Evolutionary conservation across 1,139 yeast genomes (phyloP).

Genomic region (Yarrowia galli): DNA sequence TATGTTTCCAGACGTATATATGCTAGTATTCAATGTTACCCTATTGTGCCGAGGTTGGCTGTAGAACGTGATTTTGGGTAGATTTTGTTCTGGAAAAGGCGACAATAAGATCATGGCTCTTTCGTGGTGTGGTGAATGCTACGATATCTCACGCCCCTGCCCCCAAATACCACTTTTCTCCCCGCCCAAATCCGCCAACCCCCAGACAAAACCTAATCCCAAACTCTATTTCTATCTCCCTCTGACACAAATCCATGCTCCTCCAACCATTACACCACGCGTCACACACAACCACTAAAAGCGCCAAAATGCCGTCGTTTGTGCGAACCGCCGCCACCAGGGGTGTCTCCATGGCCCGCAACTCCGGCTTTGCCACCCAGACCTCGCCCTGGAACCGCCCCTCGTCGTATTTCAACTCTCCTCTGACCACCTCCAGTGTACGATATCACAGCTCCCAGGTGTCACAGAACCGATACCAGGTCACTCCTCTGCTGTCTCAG

Average conservation of each 20-base stretch:
- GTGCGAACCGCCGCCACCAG: constrained; percentile 29
- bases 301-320: constrained; percentile 12
- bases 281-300: neutral
- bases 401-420: constrained; percentile 25
- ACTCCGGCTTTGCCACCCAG: neutral
- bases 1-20: neutral
- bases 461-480: constrained; percentile 5
- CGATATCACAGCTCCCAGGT: constrained; percentile 10
- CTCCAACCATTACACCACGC: constrained; percentile 25
- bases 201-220: neutral
- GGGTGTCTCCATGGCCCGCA: constrained; percentile 25
- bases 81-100: neutral
- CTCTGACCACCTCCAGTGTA: neutral
- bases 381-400: constrained; percentile 15
- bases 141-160: neutral
- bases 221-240: neutral
- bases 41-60: constrained; percentile 5
- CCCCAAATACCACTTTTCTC: neutral
- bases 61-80: neutral
- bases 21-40: neutral
- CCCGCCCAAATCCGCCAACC: neutral
- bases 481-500: constrained; percentile 3
- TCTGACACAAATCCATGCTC: neutral
- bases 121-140: neutral
- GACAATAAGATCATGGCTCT: neutral